phyloP scores from a whole-genome alignment of 139 green algal genomes.

The Coelastrella sp. region DNA sequence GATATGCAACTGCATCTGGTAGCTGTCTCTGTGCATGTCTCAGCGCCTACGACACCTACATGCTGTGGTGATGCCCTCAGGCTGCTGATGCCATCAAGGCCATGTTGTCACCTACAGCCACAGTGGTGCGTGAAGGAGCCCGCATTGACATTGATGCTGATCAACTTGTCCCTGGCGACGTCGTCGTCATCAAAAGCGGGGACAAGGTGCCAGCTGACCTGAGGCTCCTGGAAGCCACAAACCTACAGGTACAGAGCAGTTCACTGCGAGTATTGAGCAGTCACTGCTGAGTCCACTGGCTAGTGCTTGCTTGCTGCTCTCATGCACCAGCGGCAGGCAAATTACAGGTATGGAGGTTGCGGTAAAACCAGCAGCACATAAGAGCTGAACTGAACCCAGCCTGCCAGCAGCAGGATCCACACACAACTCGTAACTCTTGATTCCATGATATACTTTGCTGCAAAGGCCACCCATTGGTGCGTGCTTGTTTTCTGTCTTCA shows the following conservation, averaged over 20 bases:
- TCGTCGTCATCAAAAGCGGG: conserved; percentile 72
- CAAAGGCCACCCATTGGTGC: no score
- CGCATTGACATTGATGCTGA: conserved; percentile 45
- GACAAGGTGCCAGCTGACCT: conserved; percentile 83
- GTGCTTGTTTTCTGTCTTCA: background rate
- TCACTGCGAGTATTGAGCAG: background rate
- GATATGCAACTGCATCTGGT: background rate
- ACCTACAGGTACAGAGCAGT: conserved; percentile 62
- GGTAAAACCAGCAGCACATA: no score
- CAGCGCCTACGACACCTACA: background rate
- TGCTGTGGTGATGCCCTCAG: background rate
- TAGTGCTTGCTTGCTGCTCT: background rate
- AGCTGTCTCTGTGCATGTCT: background rate
- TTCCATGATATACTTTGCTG: no score
- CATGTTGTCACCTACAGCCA: conserved; percentile 55
- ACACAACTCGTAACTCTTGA: no score
- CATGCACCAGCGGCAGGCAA: background rate
- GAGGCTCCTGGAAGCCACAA: conserved; percentile 65
- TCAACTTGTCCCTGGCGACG: conserved; percentile 77
- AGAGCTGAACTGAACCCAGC: no score
- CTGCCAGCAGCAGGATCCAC: no score
- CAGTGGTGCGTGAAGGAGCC: conserved; percentile 49
- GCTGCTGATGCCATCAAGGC: conserved; percentile 53
- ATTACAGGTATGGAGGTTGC: background rate
- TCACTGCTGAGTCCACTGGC: background rate